These are phyloP conservation scores for Pyrenochaeta sp. DNA, from an alignment of 2,329 filamentous ascomycete genomes.

Conservation along the genomic window DNA sequence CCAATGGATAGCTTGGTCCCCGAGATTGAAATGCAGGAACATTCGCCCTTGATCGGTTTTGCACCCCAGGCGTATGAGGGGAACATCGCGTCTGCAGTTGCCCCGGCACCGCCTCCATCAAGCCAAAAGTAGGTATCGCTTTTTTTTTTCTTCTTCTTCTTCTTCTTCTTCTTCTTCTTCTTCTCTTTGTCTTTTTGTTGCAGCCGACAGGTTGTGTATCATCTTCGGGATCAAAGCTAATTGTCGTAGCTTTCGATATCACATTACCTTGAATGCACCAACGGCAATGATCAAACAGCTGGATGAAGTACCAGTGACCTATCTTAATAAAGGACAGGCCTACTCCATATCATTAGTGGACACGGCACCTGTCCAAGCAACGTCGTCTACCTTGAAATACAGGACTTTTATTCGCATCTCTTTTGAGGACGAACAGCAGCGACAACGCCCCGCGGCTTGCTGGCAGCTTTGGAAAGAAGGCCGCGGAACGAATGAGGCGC, in stretches of 20 bases:
- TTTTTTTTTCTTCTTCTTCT: not conserved
- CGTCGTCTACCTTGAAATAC: conserved; percentile 73
- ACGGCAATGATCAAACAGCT: conserved; percentile 94
- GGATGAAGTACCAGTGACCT: conserved; percentile 95
- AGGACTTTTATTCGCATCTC: conserved; percentile 94
- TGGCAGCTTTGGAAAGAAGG: conserved; percentile 98
- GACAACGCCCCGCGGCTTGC: conserved; percentile 80
- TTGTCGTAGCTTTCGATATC: conserved; percentile 77
- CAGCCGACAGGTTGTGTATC: not conserved
- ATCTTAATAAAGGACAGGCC: conserved; percentile 96
- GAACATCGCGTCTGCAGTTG: conserved; percentile 56
- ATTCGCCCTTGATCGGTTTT: conserved; percentile 68
- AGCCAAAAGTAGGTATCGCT: conserved; percentile 56
- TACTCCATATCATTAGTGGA: conserved; percentile 89
- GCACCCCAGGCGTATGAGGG: conserved; percentile 58
- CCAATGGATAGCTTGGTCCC: conserved; percentile 65
- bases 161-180: no score
- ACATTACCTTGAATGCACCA: conserved; percentile 88
- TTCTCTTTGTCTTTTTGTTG: no score
- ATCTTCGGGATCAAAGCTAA: conserved; percentile 26
- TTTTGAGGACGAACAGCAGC: conserved; percentile 95
- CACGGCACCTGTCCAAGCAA: conserved; percentile 67
- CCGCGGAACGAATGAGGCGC: conserved; percentile 92
- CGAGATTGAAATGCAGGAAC: conserved; percentile 68
- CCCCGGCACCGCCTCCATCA: conserved; percentile 44